phyloP scores from a whole-genome alignment of 306 rosid species.

The Gastrolobium villosum region DNA sequence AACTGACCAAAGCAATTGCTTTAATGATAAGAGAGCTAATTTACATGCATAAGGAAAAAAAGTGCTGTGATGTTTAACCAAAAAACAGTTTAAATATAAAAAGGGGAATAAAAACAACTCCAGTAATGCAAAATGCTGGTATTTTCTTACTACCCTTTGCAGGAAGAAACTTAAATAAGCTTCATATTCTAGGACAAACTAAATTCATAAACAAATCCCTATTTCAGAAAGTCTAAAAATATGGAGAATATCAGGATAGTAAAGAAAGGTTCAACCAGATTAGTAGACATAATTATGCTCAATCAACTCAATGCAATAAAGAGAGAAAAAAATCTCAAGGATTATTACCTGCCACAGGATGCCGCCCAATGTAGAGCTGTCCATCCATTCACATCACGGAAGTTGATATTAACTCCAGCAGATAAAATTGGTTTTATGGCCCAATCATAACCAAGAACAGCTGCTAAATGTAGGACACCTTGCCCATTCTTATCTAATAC shows the following conservation, averaged over 20 bases:
- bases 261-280: constrained; percentile 34
- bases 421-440: constrained; percentile 72
- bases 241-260: neutral
- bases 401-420: constrained; percentile 86
- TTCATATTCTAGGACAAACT: constrained; percentile 34
- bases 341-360: constrained; percentile 79
- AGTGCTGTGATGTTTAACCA: neutral
- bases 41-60: constrained; percentile 29
- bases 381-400: constrained; percentile 92
- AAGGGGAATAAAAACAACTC: neutral
- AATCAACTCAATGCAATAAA: constrained; percentile 12
- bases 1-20: constrained; percentile 31
- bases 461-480: constrained; percentile 83
- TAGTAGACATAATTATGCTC: constrained; percentile 34
- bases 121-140: constrained; percentile 12
- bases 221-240: neutral
- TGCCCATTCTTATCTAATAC: constrained; percentile 77
- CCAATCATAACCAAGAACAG: constrained; percentile 91
- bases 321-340: constrained; percentile 6
- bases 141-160: neutral
- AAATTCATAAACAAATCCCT: constrained; percentile 22
- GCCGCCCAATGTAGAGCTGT: constrained; percentile 98
- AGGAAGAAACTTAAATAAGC: constrained; percentile 29
- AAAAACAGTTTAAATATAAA: constrained; percentile 30
- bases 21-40: constrained; percentile 17